phyloP scores from a whole-genome alignment of 495 filamentous ascomycete species.

The Aspergillus bertholletiae region DNA sequence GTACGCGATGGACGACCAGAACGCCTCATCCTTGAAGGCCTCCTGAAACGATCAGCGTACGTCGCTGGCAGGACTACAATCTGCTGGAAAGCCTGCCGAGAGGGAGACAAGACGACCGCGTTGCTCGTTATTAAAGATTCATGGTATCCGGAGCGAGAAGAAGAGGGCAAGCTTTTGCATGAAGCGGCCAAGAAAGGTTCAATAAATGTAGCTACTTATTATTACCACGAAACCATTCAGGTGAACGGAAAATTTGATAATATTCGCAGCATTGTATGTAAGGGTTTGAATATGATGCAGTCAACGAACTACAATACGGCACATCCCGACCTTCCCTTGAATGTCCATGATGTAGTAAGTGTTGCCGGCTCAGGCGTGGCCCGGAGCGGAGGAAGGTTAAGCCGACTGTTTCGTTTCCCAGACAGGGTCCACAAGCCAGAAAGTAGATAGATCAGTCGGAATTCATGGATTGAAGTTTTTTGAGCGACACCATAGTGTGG shows the following conservation, averaged over 20 bases:
- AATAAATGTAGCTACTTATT: background rate
- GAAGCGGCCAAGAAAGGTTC: background rate
- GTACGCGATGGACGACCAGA: background rate
- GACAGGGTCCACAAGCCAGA: too few species aligned
- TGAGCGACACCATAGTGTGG: too few species aligned
- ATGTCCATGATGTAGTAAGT: background rate
- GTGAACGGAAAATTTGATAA: constrained; percentile 23
- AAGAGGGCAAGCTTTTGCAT: background rate
- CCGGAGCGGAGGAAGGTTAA: too few species aligned
- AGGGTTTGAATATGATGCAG: constrained; percentile 17
- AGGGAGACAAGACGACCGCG: background rate
- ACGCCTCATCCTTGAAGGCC: background rate
- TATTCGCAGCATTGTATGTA: constrained; percentile 25
- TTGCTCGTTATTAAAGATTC: background rate
- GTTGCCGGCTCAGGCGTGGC: too few species aligned
- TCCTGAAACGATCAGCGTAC: background rate
- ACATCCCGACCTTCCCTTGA: background rate
- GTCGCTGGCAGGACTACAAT: background rate
- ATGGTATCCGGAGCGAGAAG: background rate
- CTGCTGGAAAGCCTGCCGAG: background rate
- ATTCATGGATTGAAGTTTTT: too few species aligned
- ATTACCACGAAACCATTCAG: background rate
- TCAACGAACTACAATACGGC: constrained; percentile 4
- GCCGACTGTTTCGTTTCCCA: too few species aligned
- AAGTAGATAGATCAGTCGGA: too few species aligned